These are phyloP conservation scores for Melanomma pulvis-pyrius DNA, from an alignment of 495 filamentous ascomycete species.

Conservation along the genomic window DNA sequence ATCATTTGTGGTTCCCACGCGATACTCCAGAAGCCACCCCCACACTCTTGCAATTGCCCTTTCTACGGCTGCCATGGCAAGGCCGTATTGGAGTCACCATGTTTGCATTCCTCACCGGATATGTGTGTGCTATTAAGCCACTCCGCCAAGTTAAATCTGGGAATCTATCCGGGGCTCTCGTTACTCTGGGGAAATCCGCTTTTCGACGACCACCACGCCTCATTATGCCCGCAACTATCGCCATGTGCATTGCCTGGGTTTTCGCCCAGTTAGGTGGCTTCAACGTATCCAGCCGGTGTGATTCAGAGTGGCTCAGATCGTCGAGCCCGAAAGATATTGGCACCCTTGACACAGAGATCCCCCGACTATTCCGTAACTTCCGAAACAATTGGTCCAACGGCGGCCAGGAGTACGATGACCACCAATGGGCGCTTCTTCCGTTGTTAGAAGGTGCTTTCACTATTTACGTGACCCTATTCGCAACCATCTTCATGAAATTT, in stretches of 20 bases:
- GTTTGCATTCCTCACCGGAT: conserved; percentile 69
- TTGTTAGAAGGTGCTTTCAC: conserved; percentile 64
- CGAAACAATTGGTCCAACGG: conserved; percentile 62
- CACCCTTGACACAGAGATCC: conserved; percentile 54
- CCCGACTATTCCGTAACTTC: conserved; percentile 50
- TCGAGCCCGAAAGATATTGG: conserved; percentile 37
- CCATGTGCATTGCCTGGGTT: conserved; percentile 57
- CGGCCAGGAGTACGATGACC: conserved; percentile 63
- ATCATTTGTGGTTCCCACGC: conserved; percentile 59
- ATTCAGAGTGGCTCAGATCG: conserved; percentile 60
- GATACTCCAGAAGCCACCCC: conserved; percentile 52
- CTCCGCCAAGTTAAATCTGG: conserved; percentile 62
- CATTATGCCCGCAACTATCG: conserved; percentile 62
- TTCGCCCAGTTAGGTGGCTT: conserved; percentile 63
- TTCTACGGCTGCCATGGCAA: conserved; percentile 65
- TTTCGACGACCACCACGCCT: conserved; percentile 66
- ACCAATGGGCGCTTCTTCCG: conserved; percentile 69
- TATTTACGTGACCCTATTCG: conserved; percentile 60
- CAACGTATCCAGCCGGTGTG: conserved; percentile 56
- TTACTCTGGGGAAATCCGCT: conserved; percentile 61
- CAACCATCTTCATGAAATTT: conserved; percentile 59
- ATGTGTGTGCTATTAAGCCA: conserved; percentile 68
- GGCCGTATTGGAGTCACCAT: conserved; percentile 65
- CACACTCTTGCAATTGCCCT: conserved; percentile 60
- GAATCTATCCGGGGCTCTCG: conserved; percentile 56